Base-by-base conservation (phyloP, 768 basidiomycete genomes). In the Pulveroboletus ravenelii region DNA sequence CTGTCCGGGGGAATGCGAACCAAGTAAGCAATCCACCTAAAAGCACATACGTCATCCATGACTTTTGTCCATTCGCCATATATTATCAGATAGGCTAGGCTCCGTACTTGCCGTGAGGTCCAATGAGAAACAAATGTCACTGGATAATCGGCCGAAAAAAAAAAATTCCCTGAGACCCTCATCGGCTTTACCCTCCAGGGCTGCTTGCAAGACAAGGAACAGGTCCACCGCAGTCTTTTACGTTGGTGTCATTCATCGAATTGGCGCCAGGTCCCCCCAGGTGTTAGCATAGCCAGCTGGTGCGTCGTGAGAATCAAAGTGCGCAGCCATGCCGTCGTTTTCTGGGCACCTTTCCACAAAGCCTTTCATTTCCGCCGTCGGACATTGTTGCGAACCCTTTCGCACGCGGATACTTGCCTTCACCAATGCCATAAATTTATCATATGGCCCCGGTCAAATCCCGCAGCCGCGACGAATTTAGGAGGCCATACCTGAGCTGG, bases 371-470 rank as follows among this genome's bases (percentile, higher is more conserved):
- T 12, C 25, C 30, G 13, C 10, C 35, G 14, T 48, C 27, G 29
- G 37, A 10, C 9, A 13, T 17, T n/a, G 14, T 18, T 12, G 14
- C 17, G n/a, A 34, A 38, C 15, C 10, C 5, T 23, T 18, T 3
- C 1, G 6, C 18, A 3, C 10, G 45, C 10, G 47, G 5, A 10
- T 31, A 31, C 58, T 43, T 35, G 71, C 72, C 73, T 63, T 72
- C 60, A 14, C 75, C 71, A 13, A 74, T 51, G 3, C 75, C 74
- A 53, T 74, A 78, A 1, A 77, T 71, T 67, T 72, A 67, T 23
- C 20, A 27, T 13, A 34, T 17, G 17, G 42, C 25, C 25, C 20
- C 12, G n/a, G n/a, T 46, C 18, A 45, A 41, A 49, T 17, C 17
- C 2, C 12, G 34, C 20, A 15, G 15, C n/a, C n/a, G 34, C 3